These are phyloP conservation scores for Pseudogymnoascus sp. DNA, from an alignment of 2,329 filamentous ascomycete genomes.

Conservation along the genomic window DNA sequence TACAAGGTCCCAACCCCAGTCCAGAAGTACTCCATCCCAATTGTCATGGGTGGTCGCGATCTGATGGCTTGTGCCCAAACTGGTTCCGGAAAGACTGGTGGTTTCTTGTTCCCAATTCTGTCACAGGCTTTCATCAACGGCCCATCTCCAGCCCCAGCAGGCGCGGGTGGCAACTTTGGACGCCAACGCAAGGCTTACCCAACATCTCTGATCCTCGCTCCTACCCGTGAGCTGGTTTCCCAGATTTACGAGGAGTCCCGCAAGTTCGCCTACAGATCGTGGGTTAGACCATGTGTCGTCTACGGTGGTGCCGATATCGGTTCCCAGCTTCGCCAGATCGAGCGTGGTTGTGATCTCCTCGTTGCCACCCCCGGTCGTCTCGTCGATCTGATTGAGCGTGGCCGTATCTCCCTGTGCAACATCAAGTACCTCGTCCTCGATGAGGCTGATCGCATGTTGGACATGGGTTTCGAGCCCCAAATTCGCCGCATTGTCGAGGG, in stretches of 20 bases:
- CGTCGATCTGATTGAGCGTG: constrained; percentile 96
- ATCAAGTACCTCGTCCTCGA: constrained; percentile 99
- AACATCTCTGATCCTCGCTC: constrained; percentile 89
- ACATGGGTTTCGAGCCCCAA: constrained; percentile 99
- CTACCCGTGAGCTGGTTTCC: constrained; percentile 95
- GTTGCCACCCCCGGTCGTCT: constrained; percentile 96
- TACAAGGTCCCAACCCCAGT: constrained; percentile 96
- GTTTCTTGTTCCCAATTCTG: constrained; percentile 97
- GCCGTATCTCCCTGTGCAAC: constrained; percentile 92
- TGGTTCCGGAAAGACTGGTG: constrained; percentile 98
- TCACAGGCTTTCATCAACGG: constrained; percentile 94
- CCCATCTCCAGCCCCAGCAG: constrained; percentile 59
- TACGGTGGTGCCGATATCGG: constrained; percentile 99
- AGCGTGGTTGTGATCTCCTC: constrained; percentile 87
- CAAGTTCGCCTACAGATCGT: constrained; percentile 98
- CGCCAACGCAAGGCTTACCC: constrained; percentile 97
- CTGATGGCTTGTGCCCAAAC: constrained; percentile 99
- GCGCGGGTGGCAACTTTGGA: constrained; percentile 63
- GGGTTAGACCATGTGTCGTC: constrained; percentile 96
- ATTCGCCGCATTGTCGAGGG: constrained; percentile 97
- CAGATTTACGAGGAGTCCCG: constrained; percentile 97
- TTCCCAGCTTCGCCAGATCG: constrained; percentile 94
- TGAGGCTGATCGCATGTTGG: constrained; percentile 99
- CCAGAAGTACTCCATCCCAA: constrained; percentile 98
- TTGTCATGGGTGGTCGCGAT: constrained; percentile 95